Evolutionary conservation across 2,329 filamentous ascomycete genomes (phyloP), one percentile per base, ranked within the genome.

Genomic region (Fusarium setosum): DNA sequence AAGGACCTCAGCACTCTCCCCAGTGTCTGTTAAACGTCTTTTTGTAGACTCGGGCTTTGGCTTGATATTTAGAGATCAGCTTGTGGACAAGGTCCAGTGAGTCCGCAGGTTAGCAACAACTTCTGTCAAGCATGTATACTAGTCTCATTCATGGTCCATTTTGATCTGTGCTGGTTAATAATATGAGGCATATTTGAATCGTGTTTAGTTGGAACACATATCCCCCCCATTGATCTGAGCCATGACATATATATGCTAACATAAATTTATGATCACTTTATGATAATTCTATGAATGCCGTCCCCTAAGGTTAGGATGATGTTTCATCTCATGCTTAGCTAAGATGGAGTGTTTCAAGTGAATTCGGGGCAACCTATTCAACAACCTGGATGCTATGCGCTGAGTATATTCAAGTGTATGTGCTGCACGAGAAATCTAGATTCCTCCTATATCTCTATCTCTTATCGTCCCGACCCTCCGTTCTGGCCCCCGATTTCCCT

Each of bases 401-500:
- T 60, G 56, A 67, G 57, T 72, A 56, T 73, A 72, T 72, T 73
- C 67, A 66, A 64, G 47, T 67, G 54, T 61, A 64, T 63, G 47
- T 73, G 55, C 32, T 62, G 21, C 50, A 58, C 52, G 54, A 34
- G 31, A 57, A 45, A 40, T 56, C 53, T 66, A 65, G 26, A 63
- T 60, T 57, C 48, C 44, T 37, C 50, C 23, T 40, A 48, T 45
- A 47, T 17, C 12, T 29, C 37, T 55, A 40, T 45, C 42, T 54
- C 51, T 70, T 57, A 73, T 62, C 68, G 70, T 61, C 62, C 59
- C 20, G 66, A 56, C 32, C 62, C 63, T 78, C 71, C 84, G 20
- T 61, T 57, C 12, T 67, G 72, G n/a, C 67, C 65, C 32, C 61
- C 65, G 41, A 80, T 74, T 52, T 86, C 91, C 61, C 89, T 87